phyloP scores from a whole-genome alignment of 225 moss, liverwort and hornwort species.

The Takakia lepidozioides region DNA sequence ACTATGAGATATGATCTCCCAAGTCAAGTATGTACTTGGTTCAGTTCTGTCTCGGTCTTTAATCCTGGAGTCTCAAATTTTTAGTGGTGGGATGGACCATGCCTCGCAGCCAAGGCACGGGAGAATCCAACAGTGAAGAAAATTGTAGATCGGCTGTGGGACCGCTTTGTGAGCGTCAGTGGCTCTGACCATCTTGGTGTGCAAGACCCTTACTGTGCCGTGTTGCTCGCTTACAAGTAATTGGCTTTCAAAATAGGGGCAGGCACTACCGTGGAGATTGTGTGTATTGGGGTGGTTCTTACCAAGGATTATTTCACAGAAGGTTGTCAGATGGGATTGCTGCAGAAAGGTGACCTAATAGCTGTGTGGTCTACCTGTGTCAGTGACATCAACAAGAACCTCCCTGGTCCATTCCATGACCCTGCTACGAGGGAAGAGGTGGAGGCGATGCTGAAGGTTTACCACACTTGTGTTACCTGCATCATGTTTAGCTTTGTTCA shows the following conservation, averaged over 20 bases:
- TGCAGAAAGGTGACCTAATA: background rate
- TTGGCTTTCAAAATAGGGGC: too few relatives aligned
- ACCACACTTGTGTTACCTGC: slow-evolving; percentile 2
- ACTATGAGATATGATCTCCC: too few relatives aligned
- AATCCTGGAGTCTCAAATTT: too few relatives aligned
- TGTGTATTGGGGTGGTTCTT: too few relatives aligned
- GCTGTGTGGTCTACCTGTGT: slow-evolving; percentile 1
- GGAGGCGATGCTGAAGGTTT: slow-evolving; percentile 50
- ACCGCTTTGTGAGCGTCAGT: slow-evolving; percentile 55
- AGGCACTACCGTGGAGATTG: too few relatives aligned
- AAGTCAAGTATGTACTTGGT: too few relatives aligned
- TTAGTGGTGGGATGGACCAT: too few relatives aligned
- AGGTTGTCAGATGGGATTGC: too few relatives aligned
- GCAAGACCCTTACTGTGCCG: slow-evolving; percentile 78
- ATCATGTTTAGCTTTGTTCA: background rate
- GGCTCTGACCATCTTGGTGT: slow-evolving; percentile 34
- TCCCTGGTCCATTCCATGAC: slow-evolving; percentile 76
- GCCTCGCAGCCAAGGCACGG: slow-evolving; percentile 68
- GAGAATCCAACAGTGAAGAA: slow-evolving; percentile 35
- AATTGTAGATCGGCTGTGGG: slow-evolving; percentile 66
- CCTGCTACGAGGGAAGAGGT: slow-evolving; percentile 78
- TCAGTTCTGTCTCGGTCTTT: too few relatives aligned
- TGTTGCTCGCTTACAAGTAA: slow-evolving; percentile 93
- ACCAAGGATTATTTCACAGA: too few relatives aligned
- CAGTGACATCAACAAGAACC: slow-evolving; percentile 86